phyloP scores from a whole-genome alignment of 2,329 filamentous ascomycete species.

The Hyphodiscus sp. region DNA sequence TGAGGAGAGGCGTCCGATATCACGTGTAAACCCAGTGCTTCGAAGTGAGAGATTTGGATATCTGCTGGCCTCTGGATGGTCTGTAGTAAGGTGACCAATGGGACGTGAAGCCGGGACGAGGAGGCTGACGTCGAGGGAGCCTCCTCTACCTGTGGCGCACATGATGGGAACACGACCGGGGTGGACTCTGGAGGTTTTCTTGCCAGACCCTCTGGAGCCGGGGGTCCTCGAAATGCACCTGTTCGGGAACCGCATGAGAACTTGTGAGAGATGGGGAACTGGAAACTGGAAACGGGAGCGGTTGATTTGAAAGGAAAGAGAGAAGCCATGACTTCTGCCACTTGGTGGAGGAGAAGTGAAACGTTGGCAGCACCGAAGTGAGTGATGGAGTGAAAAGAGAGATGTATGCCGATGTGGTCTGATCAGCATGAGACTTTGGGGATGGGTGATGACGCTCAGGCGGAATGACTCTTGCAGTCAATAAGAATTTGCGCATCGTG shows the following conservation, averaged over 20 bases:
- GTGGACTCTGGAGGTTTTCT: conserved; percentile 23
- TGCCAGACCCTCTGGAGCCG: conserved; percentile 15
- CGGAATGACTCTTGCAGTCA: background rate
- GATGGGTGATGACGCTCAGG: background rate
- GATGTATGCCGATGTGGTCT: background rate
- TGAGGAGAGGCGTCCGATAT: conserved; percentile 41
- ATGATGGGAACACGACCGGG: conserved; percentile 23
- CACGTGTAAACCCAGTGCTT: conserved; percentile 52
- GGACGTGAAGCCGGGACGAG: conserved; percentile 23
- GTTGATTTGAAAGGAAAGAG: background rate
- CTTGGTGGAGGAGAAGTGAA: background rate
- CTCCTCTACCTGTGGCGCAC: conserved; percentile 34
- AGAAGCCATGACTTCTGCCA: background rate
- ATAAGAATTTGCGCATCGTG: background rate
- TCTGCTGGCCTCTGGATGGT: conserved; percentile 47
- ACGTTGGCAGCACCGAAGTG: background rate
- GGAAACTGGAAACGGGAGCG: background rate
- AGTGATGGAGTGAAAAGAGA: background rate
- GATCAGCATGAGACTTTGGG: background rate
- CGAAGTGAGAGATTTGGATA: conserved; percentile 43
- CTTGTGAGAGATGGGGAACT: too few relatives aligned
- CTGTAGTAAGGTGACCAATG: conserved; percentile 46
- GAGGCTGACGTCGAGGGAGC: conserved; percentile 12
- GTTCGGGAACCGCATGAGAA: conserved; percentile 17
- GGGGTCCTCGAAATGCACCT: conserved; percentile 13